Evolutionary conservation across 1,284 basidiomycete genomes (phyloP).

Genomic region (Cutaneotrichosporon cutaneum): DNA sequence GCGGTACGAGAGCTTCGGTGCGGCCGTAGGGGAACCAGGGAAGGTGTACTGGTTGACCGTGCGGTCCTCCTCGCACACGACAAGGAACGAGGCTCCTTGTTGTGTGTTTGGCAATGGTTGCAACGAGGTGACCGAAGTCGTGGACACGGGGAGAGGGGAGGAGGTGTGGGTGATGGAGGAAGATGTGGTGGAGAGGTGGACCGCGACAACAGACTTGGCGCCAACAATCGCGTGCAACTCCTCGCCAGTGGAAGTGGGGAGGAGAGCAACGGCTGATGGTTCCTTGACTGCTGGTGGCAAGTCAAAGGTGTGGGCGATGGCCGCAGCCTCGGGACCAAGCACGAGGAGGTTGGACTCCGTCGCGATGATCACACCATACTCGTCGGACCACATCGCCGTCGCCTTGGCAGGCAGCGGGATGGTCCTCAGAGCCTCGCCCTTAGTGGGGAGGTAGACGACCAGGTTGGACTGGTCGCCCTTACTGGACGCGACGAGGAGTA

Average conservation of each 20-base stretch:
- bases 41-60: slow-evolving; percentile 59
- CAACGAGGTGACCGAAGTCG: slow-evolving; percentile 45
- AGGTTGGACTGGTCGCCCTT: slow-evolving; percentile 30
- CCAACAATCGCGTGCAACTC: slow-evolving; percentile 40
- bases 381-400: slow-evolving; percentile 40
- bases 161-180: slow-evolving; percentile 37
- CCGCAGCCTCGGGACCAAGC: slow-evolving; percentile 36
- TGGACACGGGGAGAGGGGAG: slow-evolving; percentile 45
- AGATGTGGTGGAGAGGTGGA: slow-evolving; percentile 39
- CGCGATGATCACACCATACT: slow-evolving; percentile 36
- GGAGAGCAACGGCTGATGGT: slow-evolving; percentile 37
- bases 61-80: slow-evolving; percentile 71
- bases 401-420: slow-evolving; percentile 34
- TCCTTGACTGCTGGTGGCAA: slow-evolving; percentile 32
- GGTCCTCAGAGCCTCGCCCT: slow-evolving; percentile 37
- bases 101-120: slow-evolving; percentile 37
- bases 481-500: slow-evolving; percentile 41
- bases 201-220: slow-evolving; percentile 32
- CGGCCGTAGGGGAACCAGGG: slow-evolving; percentile 61
- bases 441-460: slow-evolving; percentile 35
- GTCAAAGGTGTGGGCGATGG: slow-evolving; percentile 36
- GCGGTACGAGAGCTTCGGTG: slow-evolving; percentile 56
- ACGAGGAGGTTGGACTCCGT: slow-evolving; percentile 38
- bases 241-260: slow-evolving; percentile 39
- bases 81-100: slow-evolving; percentile 59